A percentile compares a stretch with the other conserved stretches of the same genome.
phyloP scores from a whole-genome alignment of 306 rosid species.

The Gastrolobium bilobum region DNA sequence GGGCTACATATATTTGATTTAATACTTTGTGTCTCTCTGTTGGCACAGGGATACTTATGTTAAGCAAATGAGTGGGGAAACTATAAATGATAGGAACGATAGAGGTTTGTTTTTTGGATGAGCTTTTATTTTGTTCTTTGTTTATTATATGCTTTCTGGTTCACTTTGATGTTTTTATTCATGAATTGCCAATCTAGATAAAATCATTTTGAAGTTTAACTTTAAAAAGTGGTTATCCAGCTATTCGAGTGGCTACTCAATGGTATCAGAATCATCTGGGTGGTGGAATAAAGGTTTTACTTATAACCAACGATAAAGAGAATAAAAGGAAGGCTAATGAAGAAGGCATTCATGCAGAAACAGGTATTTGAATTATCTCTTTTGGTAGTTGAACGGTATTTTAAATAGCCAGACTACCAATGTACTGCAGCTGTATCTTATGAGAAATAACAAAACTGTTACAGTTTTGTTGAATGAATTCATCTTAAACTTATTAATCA shows the following conservation, averaged over 20 bases:
- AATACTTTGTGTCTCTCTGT: slow-evolving; percentile 22
- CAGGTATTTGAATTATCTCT: slow-evolving; percentile 58
- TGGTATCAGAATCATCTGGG: slow-evolving; percentile 99
- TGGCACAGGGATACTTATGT: slow-evolving; percentile 92
- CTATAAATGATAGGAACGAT: slow-evolving; percentile 93
- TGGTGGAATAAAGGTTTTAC: slow-evolving; percentile 73
- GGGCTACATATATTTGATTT: not conserved
- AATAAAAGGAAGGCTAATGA: slow-evolving; percentile 89
- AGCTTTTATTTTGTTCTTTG: slow-evolving; percentile 41
- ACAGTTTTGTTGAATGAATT: slow-evolving; percentile 18
- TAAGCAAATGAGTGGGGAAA: slow-evolving; percentile 88
- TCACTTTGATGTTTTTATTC: slow-evolving; percentile 19
- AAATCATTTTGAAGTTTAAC: slow-evolving; percentile 43
- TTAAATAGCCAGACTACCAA: slow-evolving; percentile 21
- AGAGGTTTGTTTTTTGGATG: slow-evolving; percentile 71
- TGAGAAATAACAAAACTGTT: slow-evolving; percentile 11
- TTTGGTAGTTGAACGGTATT: slow-evolving; percentile 24
- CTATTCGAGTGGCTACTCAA: slow-evolving; percentile 92
- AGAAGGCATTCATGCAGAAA: slow-evolving; percentile 93
- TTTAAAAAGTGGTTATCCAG: slow-evolving; percentile 62
- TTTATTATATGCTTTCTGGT: slow-evolving; percentile 18
- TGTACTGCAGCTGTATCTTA: slow-evolving; percentile 6
- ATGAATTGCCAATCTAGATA: slow-evolving; percentile 24
- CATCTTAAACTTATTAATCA: slow-evolving; percentile 39
- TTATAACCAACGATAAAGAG: slow-evolving; percentile 89